These are phyloP conservation scores for Alternaria hordeiaustralica DNA, from an alignment of 2,329 filamentous ascomycete genomes.

Conservation along the genomic window DNA sequence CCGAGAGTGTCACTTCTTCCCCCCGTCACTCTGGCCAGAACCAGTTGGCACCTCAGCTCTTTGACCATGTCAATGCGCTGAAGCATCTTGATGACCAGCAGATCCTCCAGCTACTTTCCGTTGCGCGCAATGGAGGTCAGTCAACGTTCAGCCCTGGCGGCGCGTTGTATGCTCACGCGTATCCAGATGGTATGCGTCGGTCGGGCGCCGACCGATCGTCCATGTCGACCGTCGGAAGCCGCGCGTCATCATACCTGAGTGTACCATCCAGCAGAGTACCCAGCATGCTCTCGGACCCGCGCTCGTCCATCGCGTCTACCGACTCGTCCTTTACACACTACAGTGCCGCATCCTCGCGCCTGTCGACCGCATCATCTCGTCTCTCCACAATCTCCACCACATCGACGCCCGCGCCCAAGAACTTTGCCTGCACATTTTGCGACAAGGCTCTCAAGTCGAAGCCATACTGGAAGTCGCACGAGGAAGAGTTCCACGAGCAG, in stretches of 20 bases:
- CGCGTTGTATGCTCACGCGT: conserved; percentile 28
- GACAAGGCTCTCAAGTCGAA: conserved; percentile 72
- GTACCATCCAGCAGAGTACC: conserved; percentile 48
- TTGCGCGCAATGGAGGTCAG: conserved; percentile 49
- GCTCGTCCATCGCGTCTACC: conserved; percentile 47
- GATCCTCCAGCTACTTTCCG: conserved; percentile 46
- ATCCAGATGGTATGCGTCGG: conserved; percentile 45
- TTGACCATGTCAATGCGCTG: conserved; percentile 49
- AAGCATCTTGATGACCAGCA: conserved; percentile 51
- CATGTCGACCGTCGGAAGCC: conserved; percentile 46
- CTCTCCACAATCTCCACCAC: conserved; percentile 45
- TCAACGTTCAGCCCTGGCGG: conserved; percentile 14
- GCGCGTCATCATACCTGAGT: conserved; percentile 46
- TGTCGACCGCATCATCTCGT: conserved; percentile 47
- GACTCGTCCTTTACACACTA: conserved; percentile 48
- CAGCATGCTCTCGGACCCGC: conserved; percentile 46
- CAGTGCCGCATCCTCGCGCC: conserved; percentile 45
- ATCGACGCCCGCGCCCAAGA: conserved; percentile 45
- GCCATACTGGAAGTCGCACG: conserved; percentile 73
- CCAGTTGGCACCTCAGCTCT: conserved; percentile 45
- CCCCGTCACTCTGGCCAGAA: conserved; percentile 43
- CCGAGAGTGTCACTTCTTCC: conserved; percentile 46
- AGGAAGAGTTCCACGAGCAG: conserved; percentile 73
- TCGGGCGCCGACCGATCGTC: conserved; percentile 44
- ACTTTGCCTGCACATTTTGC: conserved; percentile 56